Conservation (phyloP, 257 asterid genomes). For the Catharanthus roseus region DNA sequence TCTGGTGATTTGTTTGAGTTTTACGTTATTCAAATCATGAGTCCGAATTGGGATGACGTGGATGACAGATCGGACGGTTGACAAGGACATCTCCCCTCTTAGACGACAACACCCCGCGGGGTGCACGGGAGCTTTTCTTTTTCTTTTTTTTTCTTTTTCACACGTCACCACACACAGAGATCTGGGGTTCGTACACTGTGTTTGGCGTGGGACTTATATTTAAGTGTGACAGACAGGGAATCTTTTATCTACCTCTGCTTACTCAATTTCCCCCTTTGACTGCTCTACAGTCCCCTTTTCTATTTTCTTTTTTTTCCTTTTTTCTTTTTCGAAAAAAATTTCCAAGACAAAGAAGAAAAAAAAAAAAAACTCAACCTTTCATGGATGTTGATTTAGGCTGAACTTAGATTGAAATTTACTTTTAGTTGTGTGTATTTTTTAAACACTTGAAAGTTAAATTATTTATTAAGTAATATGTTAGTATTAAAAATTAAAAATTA, state of each 20-base stretch:
- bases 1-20: neutral
- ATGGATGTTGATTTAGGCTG: no score
- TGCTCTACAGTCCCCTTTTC: slow-evolving; percentile 7
- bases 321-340: neutral
- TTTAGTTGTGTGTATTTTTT: no score
- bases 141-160: neutral
- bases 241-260: slow-evolving; percentile 14
- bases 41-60: slow-evolving; percentile 23
- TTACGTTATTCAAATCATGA: neutral
- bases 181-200: slow-evolving; percentile 11
- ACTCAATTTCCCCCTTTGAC: neutral
- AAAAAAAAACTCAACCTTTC: no score
- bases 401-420: no score
- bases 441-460: no score
- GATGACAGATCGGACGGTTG: slow-evolving; percentile 24
- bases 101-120: slow-evolving; percentile 55
- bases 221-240: slow-evolving; percentile 6
- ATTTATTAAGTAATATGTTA: no score
- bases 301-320: neutral
- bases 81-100: slow-evolving; percentile 8
- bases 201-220: neutral
- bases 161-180: slow-evolving; percentile 16
- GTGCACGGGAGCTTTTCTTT: slow-evolving; percentile 49
- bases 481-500: no score
- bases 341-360: no score